phyloP scores from a whole-genome alignment of 1,139 yeast genomes.

The Suhomyces guaymorum region DNA sequence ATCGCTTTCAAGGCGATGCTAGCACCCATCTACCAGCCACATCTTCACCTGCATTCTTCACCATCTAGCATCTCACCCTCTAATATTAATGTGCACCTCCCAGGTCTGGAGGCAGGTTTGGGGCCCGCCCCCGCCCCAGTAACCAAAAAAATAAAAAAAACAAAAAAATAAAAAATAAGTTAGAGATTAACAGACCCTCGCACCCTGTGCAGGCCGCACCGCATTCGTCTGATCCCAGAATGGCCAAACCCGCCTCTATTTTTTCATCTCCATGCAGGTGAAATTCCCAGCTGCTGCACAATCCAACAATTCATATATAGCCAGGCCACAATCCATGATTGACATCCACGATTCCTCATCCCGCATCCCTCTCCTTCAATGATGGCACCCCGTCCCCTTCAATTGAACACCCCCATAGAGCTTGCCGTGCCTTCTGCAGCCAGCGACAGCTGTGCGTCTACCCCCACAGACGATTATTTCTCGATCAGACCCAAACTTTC shows the following conservation, averaged over 20 bases:
- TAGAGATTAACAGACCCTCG: not conserved
- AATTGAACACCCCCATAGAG: slow-evolving; percentile 8
- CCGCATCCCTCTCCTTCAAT: slow-evolving; percentile 1
- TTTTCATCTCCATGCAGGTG: slow-evolving; percentile 7
- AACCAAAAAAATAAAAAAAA: too few species aligned
- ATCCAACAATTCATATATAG: not conserved
- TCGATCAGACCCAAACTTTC: slow-evolving; percentile 17
- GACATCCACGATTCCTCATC: too few species aligned
- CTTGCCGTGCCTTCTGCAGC: slow-evolving; percentile 2
- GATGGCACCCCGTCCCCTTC: slow-evolving; percentile 11
- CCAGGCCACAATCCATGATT: too few species aligned
- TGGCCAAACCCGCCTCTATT: slow-evolving; percentile 5
- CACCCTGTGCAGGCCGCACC: too few species aligned
- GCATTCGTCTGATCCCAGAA: slow-evolving; percentile 10
- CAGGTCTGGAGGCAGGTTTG: too few species aligned
- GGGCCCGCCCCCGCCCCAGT: slow-evolving; percentile 1
- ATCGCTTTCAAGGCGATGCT: too few species aligned
- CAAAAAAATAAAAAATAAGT: too few species aligned
- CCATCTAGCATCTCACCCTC: too few species aligned
- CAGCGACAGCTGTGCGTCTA: slow-evolving; percentile 11
- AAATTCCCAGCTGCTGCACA: slow-evolving; percentile 12
- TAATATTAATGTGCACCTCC: too few species aligned
- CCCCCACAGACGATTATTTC: slow-evolving; percentile 18
- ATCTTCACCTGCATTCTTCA: too few species aligned
- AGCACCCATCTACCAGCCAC: too few species aligned